Percentiles rank a stretch among this genome's conserved stretches.
Evolutionary conservation across 352 stramenopile species (phyloP).

Genomic region (Globisporangium nagaii): DNA sequence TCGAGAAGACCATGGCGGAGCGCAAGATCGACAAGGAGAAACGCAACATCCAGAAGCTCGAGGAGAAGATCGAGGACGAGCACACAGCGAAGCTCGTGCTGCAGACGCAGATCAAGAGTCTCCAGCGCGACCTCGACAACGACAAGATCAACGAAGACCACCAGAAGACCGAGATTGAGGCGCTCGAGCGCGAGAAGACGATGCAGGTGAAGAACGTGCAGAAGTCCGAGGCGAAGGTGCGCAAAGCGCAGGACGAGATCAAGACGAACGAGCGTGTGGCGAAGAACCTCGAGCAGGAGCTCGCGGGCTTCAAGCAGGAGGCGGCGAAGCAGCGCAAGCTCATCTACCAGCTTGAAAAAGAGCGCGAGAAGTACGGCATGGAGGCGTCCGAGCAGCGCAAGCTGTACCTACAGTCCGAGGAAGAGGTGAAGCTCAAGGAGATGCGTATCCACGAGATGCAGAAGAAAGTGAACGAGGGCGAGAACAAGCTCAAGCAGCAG

Average conservation of each 20-base stretch:
- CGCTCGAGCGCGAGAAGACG: conserved; percentile 84
- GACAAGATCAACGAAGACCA: conserved; percentile 80
- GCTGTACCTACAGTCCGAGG: conserved; percentile 78
- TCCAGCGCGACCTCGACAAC: conserved; percentile 73
- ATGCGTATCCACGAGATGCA: conserved; percentile 81
- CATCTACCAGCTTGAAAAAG: conserved; percentile 90
- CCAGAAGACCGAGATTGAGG: conserved; percentile 66
- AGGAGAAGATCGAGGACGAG: conserved; percentile 90
- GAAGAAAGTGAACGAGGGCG: conserved; percentile 86
- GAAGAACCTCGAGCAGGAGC: conserved; percentile 79
- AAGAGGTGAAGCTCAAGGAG: conserved; percentile 75
- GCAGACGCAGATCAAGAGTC: conserved; percentile 77
- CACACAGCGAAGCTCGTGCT: conserved; percentile 80
- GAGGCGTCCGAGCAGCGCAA: conserved; percentile 82
- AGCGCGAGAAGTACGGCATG: conserved; percentile 90
- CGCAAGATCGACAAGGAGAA: conserved; percentile 87
- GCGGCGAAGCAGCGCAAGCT: conserved; percentile 86
- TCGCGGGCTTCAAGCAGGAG: conserved; percentile 81
- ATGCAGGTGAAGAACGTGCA: conserved; percentile 81
- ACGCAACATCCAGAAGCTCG: conserved; percentile 81
- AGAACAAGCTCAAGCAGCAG: conserved; percentile 95
- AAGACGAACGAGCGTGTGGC: conserved; percentile 91
- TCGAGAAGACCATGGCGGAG: conserved; percentile 89
- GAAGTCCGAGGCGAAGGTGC: conserved; percentile 81
- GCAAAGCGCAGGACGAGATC: conserved; percentile 86